Evolutionary conservation across 306 rosid genomes (phyloP), one percentile per base, ranked within the genome.

Genomic region (Casuarina cunninghamiana): DNA sequence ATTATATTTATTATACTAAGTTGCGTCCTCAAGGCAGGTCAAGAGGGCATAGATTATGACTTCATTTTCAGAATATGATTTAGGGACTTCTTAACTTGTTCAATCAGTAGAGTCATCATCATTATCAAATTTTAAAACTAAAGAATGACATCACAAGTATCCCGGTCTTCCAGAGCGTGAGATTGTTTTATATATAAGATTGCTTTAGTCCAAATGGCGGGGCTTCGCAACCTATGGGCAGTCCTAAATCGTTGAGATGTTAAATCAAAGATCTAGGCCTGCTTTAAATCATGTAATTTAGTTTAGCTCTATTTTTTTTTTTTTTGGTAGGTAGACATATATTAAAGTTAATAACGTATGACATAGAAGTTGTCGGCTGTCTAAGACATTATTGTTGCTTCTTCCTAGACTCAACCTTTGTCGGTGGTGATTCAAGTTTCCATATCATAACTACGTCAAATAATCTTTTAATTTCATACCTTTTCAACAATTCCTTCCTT

Each of bases 171-270:
- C 4, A 2, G 12, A 3, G 50, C 2, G 2, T 46, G 4, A 5
- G 6, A 13, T 13, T 37, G 26, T 65, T 65, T 65, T 39, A 65
- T 26, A 39, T 41, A 8, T 21, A 16, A 66, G 39, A 41, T 3
- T 7, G 10, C 39, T 5, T 1, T 26, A 63, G 10, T 66, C 49
- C 32, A 65, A 17, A 39, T 43, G 71, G n/a, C 51, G 49, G 5
- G 71, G 67, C 75, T 35, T 80, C 61, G n/a, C 78, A 74, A 21
- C 57, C 8, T 0, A 21, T 12, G 80, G n/a, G 26, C 53, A 68
- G 53, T 53, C 45, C 5, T 6, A 8, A 2, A 3, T 42, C 45
- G 75, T 74, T 69, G 53, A 69, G 83, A 54, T 42, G 60, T 70
- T 66, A 41, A 6, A 66, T 66, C 71, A 41, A 66, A 66, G 32